Percentiles rank a stretch among this genome's conserved stretches.
Conservation (phyloP, 768 basidiomycete species). For the Zangia roseola region DNA sequence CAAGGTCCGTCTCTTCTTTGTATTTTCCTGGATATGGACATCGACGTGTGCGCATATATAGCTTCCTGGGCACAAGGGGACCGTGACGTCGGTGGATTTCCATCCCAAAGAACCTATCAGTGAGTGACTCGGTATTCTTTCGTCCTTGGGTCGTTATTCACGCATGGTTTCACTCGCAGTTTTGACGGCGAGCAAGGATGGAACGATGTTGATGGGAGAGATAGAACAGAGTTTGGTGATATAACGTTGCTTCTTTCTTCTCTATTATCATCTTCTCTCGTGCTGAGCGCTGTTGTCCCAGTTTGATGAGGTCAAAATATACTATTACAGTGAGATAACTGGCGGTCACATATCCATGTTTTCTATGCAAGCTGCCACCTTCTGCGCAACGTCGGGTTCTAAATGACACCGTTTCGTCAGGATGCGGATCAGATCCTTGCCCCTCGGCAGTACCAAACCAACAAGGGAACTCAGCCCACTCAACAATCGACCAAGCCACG, state of each 20-base stretch:
- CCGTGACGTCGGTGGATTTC: constrained; percentile 94
- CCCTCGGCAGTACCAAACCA: constrained; percentile 18
- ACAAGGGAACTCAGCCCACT: constrained; percentile 17
- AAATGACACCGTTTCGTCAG: constrained; percentile 26
- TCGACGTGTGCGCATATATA: constrained; percentile 25
- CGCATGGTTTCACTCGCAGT: constrained; percentile 43
- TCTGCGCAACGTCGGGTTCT: constrained; percentile 22
- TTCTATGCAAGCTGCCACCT: constrained; percentile 25
- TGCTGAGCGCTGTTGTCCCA: neutral
- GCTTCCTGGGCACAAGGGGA: constrained; percentile 96
- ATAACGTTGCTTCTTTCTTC: constrained; percentile 26
- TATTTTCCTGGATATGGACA: neutral
- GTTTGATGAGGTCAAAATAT: neutral
- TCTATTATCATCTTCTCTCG: neutral
- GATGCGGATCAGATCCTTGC: constrained; percentile 19
- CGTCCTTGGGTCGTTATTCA: constrained; percentile 6
- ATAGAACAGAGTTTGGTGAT: constrained; percentile 63
- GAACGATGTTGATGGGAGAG: constrained; percentile 89
- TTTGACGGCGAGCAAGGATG: constrained; percentile 89
- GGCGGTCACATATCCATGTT: constrained; percentile 4
- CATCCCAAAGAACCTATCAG: constrained; percentile 95
- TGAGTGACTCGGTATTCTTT: constrained; percentile 40
- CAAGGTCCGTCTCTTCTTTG: constrained; percentile 51
- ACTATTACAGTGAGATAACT: constrained; percentile 1
- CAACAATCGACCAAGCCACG: constrained; percentile 20